These are phyloP conservation scores for Candida arabinofermentans DNA, from an alignment of 805 yeast species.

Conservation along the genomic window DNA sequence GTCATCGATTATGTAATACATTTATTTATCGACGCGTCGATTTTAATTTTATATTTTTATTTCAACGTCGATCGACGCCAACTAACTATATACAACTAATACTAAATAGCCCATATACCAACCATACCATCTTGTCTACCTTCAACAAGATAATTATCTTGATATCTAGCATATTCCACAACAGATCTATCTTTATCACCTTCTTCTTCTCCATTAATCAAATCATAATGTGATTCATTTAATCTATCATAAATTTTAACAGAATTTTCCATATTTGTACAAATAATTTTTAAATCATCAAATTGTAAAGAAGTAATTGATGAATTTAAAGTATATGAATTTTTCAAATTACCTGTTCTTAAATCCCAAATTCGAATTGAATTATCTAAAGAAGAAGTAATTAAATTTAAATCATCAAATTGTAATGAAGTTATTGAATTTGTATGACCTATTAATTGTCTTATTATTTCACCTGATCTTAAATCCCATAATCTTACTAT, in stretches of 20 bases:
- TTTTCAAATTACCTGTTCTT: slow-evolving; percentile 58
- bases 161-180: slow-evolving; percentile 44
- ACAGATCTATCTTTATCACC: slow-evolving; percentile 11
- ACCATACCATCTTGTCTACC: slow-evolving; percentile 59
- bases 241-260: slow-evolving; percentile 58
- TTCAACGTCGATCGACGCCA: no score
- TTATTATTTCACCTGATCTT: slow-evolving; percentile 61
- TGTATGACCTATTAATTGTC: slow-evolving; percentile 63
- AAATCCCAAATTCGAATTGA: slow-evolving; percentile 71
- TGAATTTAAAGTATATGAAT: slow-evolving; percentile 57
- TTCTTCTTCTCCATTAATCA: slow-evolving; percentile 42
- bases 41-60: no score
- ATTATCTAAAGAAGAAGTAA: slow-evolving; percentile 62
- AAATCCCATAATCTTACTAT: slow-evolving; percentile 73
- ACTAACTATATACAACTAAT: not conserved
- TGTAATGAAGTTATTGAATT: slow-evolving; percentile 64
- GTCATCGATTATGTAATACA: no score
- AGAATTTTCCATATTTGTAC: slow-evolving; percentile 43
- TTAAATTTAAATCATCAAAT: slow-evolving; percentile 61
- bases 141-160: slow-evolving; percentile 63
- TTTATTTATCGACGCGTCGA: no score
- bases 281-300: slow-evolving; percentile 52
- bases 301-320: slow-evolving; percentile 56
- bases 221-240: slow-evolving; percentile 47
- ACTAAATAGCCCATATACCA: slow-evolving; percentile 57